Evolutionary conservation across 2,329 filamentous ascomycete species (phyloP).

Genomic region (Periconia sp.): DNA sequence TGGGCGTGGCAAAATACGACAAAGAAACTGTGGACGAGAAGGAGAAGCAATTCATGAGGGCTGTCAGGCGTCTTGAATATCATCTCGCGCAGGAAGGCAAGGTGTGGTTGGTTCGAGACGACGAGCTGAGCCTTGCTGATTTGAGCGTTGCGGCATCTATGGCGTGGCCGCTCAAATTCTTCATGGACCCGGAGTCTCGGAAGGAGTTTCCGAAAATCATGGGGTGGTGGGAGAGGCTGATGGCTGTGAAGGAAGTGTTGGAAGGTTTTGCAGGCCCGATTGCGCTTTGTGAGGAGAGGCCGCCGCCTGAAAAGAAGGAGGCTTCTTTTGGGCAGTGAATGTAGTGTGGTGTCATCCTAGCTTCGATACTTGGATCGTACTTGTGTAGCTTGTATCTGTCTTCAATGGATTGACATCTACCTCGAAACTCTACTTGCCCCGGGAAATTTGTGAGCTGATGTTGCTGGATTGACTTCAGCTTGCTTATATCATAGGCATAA

Average conservation of each 20-base stretch:
- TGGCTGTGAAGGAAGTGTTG: slow-evolving; percentile 19
- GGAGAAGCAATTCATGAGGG: slow-evolving; percentile 15
- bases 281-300: slow-evolving; percentile 11
- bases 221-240: slow-evolving; percentile 26
- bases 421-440: too few species aligned
- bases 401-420: too few species aligned
- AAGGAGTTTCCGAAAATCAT: slow-evolving; percentile 18
- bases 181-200: slow-evolving; percentile 23
- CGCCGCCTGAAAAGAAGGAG: slow-evolving; percentile 4
- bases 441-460: too few species aligned
- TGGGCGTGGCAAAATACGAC: slow-evolving; percentile 20
- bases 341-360: too few species aligned
- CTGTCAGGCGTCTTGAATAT: slow-evolving; percentile 16
- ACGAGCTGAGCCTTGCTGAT: slow-evolving; percentile 27
- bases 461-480: too few species aligned
- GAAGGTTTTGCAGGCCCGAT: slow-evolving; percentile 18
- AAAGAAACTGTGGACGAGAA: slow-evolving; percentile 8
- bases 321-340: too few species aligned
- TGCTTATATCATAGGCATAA: too few species aligned
- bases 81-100: slow-evolving; percentile 16
- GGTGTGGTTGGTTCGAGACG: slow-evolving; percentile 23
- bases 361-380: too few species aligned
- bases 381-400: too few species aligned
- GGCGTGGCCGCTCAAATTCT: slow-evolving; percentile 20
- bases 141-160: slow-evolving; percentile 24